A percentile compares a stretch with the other conserved stretches of the same genome.
Evolutionary conservation across 2,329 filamentous ascomycete species (phyloP).

Genomic region (Dothideomycetidae sp.): DNA sequence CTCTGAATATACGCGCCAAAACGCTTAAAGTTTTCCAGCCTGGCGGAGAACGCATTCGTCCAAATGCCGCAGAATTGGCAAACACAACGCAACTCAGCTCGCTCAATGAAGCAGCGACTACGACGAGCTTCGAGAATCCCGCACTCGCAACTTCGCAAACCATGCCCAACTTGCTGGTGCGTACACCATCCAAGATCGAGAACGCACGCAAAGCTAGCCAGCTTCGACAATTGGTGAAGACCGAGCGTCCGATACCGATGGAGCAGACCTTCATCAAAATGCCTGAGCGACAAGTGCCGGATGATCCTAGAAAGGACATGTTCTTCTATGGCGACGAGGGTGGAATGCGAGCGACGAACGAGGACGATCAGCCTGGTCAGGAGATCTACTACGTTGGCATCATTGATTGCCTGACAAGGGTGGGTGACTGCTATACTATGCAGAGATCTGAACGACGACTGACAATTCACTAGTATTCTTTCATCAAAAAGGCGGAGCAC

Average conservation of each 20-base stretch:
- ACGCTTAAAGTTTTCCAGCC: slow-evolving; percentile 90
- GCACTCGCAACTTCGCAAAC: slow-evolving; percentile 29
- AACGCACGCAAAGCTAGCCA: slow-evolving; percentile 83
- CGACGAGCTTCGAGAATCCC: slow-evolving; percentile 14
- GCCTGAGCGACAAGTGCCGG: slow-evolving; percentile 61
- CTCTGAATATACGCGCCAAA: slow-evolving; percentile 81
- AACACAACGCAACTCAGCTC: slow-evolving; percentile 29
- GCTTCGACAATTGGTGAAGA: slow-evolving; percentile 79
- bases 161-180: slow-evolving; percentile 53
- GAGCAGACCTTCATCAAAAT: slow-evolving; percentile 69
- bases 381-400: slow-evolving; percentile 97
- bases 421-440: slow-evolving; percentile 37
- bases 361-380: slow-evolving; percentile 69
- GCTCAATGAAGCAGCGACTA: slow-evolving; percentile 6
- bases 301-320: slow-evolving; percentile 59
- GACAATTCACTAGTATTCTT: slow-evolving; percentile 56
- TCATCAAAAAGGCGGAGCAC: slow-evolving; percentile 88
- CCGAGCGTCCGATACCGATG: slow-evolving; percentile 86
- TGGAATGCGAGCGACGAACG: slow-evolving; percentile 82
- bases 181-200: slow-evolving; percentile 88
- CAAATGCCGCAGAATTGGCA: slow-evolving; percentile 17
- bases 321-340: slow-evolving; percentile 92
- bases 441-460: slow-evolving; percentile 1
- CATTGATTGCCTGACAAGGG: slow-evolving; percentile 94
- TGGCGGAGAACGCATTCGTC: slow-evolving; percentile 48